Evolutionary conservation across 805 yeast species (phyloP), one percentile per base, ranked within the genome.

Genomic region (Pichia ethanolica): DNA sequence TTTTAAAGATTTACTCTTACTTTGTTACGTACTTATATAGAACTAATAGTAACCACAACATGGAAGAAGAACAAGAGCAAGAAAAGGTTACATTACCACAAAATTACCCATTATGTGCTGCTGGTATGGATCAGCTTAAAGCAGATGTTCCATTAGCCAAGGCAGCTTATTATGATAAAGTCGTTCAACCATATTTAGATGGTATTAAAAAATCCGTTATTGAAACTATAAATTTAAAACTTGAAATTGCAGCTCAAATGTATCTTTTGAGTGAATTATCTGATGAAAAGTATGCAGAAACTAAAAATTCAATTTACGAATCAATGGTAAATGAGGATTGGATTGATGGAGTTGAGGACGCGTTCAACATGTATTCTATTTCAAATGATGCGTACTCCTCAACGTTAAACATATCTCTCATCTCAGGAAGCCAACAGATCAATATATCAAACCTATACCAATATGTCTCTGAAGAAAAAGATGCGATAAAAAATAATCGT

Each of bases 101-200:
- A 1, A 57, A 59, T 48, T 63, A 54, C 40, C 67, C 67, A 0
- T 42, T 63, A 13, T 35, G 45, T 10, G 46, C 49, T 34, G 44
- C 42, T 27, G 51, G 53, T 33, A 56, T 45, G 35, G 11, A 35
- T 5, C 51, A 50, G 8, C 38, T 63, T 2, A 37, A 28, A 34
- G 33, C 32, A 13, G 7, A 13, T 3, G 30, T 39, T 5, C 52
- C 52, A 9, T 33, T 43, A 5, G 44, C 52, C 3, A 49, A 49
- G 26, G 34, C 46, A 4, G 20, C 46, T 2, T 49, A 49, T 20
- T 38, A 35, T 11, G 52, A 49, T 28, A 44, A 44, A 34, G 11
- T 25, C 27, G 20, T 49, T 3, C 42, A 42, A 26, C 46, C 46
- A 4, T 45, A 25, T 27, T 9, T 49, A 7, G 4, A 12, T n/a